phyloP scores from a whole-genome alignment of 306 rosid species.

The Abrus precatorius region DNA sequence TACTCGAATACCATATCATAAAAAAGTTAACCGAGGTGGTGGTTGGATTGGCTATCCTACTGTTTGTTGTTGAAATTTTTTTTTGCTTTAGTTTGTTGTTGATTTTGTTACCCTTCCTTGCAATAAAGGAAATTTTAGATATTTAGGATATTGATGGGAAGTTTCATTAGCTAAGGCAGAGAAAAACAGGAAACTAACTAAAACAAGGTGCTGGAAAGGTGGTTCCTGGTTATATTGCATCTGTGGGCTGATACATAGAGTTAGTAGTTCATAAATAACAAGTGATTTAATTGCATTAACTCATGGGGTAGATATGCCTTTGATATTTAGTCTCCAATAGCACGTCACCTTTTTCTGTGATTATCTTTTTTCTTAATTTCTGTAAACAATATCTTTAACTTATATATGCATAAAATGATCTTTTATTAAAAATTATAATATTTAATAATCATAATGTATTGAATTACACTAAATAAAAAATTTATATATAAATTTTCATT shows the following conservation, averaged over 20 bases:
- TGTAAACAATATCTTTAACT: too few species aligned
- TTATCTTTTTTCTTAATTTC: slow-evolving; percentile 19
- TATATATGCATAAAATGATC: too few species aligned
- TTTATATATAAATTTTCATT: too few species aligned
- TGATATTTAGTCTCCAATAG: not conserved
- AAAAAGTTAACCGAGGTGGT: slow-evolving; percentile 31
- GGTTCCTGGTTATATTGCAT: slow-evolving; percentile 50
- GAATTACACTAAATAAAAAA: too few species aligned
- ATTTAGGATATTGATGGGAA: not conserved
- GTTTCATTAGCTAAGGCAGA: slow-evolving; percentile 33
- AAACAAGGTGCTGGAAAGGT: slow-evolving; percentile 53
- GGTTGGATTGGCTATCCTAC: slow-evolving; percentile 22
- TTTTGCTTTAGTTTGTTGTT: not conserved
- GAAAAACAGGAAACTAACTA: slow-evolving; percentile 47
- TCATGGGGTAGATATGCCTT: slow-evolving; percentile 46
- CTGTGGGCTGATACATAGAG: slow-evolving; percentile 50
- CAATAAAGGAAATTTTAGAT: slow-evolving; percentile 23
- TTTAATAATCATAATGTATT: too few species aligned
- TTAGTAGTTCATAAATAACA: slow-evolving; percentile 30
- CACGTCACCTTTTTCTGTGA: slow-evolving; percentile 11
- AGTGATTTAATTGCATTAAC: slow-evolving; percentile 45
- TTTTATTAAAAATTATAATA: too few species aligned
- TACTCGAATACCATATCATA: not conserved
- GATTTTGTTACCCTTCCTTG: not conserved
- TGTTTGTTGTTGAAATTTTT: not conserved